Evolutionary conservation across 768 basidiomycete species (phyloP), one percentile per base, ranked within the genome.

Genomic region (Clavulina sp.): DNA sequence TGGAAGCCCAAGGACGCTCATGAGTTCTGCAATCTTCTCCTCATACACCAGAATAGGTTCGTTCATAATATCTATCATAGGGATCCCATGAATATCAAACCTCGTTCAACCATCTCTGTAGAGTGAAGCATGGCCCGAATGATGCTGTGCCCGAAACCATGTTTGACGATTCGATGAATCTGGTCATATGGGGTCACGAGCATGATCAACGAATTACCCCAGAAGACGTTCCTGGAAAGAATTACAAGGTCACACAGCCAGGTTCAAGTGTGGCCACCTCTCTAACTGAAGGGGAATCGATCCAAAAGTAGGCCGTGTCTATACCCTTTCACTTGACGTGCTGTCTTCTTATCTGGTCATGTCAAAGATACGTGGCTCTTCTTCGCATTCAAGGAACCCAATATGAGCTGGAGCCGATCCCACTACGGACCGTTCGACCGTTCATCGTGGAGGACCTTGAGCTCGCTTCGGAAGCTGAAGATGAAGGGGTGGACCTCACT

Each of bases 121-220:
- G 93, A 24, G 93, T 95, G 2, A 81, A 86, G 59, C 95, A 91
- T 62, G 91, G 88, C 1, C 88, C 89, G 18, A 88, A 62, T 24
- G 84, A 89, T 58, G 88, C 75, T 9, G 92, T 97, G 0, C 91
- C 93, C 5, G 95, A 97, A 60, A 84, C 84, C 54, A 84, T 96
- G 78, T 99, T 99, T 58, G 93, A 97, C 61, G 88, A 99, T 61
- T 83, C 80, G 59, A 73, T 96, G 32, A 79, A 96, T 59, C 73
- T 99, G 16, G 86, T 99, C 4, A 72, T 99, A 2, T 99, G 95
- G 95, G 95, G 95, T 4, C 95, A 99, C 63, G 95, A 99, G 64
- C 95, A 99, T 62, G 95, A 97, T 64, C 97, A 93, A 60, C 77
- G 92, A 29, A 84, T 93, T 50, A 70, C 78, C 2, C 93, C 95